Conservation (phyloP, 2,329 filamentous ascomycete genomes). For the Aphanocladium album region DNA sequence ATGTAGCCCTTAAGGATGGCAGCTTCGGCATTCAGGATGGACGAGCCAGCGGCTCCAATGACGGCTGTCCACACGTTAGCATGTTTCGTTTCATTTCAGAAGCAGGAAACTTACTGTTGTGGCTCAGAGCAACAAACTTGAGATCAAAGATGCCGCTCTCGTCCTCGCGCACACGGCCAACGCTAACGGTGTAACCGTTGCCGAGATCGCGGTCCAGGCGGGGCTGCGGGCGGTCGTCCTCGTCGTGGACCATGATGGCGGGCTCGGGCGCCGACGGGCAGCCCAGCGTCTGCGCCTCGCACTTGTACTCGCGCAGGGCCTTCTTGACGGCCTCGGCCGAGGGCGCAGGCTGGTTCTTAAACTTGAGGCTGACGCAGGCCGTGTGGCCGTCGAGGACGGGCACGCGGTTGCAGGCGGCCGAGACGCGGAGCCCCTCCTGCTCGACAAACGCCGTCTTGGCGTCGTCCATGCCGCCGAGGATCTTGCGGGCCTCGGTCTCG, state of each 20-base stretch:
- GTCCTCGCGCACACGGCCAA: constrained; percentile 81
- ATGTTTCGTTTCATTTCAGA: background rate
- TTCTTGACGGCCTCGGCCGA: constrained; percentile 69
- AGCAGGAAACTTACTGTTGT: constrained; percentile 52
- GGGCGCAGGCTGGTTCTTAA: constrained; percentile 70
- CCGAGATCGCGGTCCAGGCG: constrained; percentile 82
- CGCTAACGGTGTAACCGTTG: constrained; percentile 83
- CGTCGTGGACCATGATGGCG: constrained; percentile 84
- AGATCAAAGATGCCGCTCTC: constrained; percentile 88
- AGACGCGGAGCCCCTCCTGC: constrained; percentile 69
- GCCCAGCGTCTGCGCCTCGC: constrained; percentile 75
- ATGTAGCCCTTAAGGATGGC: constrained; percentile 85
- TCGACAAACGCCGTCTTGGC: constrained; percentile 71
- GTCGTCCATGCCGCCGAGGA: constrained; percentile 70
- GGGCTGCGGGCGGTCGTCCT: constrained; percentile 85
- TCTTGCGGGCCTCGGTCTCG: constrained; percentile 91
- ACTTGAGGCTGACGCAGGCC: constrained; percentile 84
- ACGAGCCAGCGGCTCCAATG: constrained; percentile 92
- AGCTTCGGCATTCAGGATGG: constrained; percentile 90
- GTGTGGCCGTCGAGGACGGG: constrained; percentile 94
- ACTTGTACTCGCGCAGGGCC: constrained; percentile 74
- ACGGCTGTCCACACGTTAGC: constrained; percentile 52
- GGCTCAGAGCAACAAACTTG: constrained; percentile 89
- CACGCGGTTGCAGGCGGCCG: constrained; percentile 87
- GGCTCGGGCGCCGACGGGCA: constrained; percentile 80